Percentiles rank a stretch among this genome's conserved stretches.
phyloP scores from a whole-genome alignment of 2,329 filamentous ascomycete species.

The Alternaria rosae region DNA sequence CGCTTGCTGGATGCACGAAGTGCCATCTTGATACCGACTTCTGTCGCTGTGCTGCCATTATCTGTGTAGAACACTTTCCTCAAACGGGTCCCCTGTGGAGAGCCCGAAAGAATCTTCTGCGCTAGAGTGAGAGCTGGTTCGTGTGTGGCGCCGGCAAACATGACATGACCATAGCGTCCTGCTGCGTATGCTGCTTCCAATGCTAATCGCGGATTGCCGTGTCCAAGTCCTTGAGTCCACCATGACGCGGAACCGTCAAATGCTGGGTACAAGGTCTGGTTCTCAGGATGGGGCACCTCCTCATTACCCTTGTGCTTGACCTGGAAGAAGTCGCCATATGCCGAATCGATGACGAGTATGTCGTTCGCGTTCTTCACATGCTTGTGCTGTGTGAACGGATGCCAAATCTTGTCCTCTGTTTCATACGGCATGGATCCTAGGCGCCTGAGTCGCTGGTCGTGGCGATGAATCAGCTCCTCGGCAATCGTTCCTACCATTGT shows the following conservation, averaged over 20 bases:
- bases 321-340: conserved; percentile 80
- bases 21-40: conserved; percentile 87
- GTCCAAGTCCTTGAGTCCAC: conserved; percentile 88
- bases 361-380: conserved; percentile 65
- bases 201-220: conserved; percentile 74
- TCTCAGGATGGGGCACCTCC: conserved; percentile 16
- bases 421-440: conserved; percentile 68
- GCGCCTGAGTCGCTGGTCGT: conserved; percentile 63
- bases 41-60: conserved; percentile 82
- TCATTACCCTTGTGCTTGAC: conserved; percentile 53
- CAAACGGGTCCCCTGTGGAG: conserved; percentile 68
- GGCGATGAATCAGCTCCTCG: conserved; percentile 60
- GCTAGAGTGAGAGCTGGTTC: conserved; percentile 76
- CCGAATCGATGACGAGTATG: conserved; percentile 81
- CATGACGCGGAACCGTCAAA: conserved; percentile 88
- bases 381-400: conserved; percentile 84
- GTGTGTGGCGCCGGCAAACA: conserved; percentile 84
- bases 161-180: conserved; percentile 85
- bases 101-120: conserved; percentile 65
- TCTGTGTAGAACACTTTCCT: conserved; percentile 81
- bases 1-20: conserved; percentile 71
- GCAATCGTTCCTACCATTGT: conserved; percentile 57
- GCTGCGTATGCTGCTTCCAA: conserved; percentile 82
- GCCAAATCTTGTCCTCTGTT: conserved; percentile 73
- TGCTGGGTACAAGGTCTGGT: conserved; percentile 64